Conservation (phyloP, 2,329 filamentous ascomycete species). For the Neodidymelliopsis sp. region DNA sequence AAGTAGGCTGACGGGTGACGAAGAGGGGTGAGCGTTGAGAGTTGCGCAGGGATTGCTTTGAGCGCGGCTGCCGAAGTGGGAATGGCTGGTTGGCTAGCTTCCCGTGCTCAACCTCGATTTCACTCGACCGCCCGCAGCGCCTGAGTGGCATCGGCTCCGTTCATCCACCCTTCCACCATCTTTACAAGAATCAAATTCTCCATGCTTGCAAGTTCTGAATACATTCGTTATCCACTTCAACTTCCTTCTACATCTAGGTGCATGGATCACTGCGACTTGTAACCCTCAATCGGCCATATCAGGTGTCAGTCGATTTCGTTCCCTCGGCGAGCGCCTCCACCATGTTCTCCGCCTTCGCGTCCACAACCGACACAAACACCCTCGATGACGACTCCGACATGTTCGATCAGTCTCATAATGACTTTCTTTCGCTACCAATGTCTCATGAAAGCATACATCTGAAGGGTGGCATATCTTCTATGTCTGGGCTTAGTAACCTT, state of each 20-base stretch:
- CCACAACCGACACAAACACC: conserved; percentile 42
- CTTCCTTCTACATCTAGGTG: conserved; percentile 22
- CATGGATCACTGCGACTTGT: conserved; percentile 33
- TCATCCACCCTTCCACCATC: conserved; percentile 34
- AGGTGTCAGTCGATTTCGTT: conserved; percentile 38
- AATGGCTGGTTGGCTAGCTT: conserved; percentile 31
- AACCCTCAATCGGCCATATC: conserved; percentile 33
- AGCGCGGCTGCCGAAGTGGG: conserved; percentile 28
- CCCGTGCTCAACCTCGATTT: conserved; percentile 39
- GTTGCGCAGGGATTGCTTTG: conserved; percentile 25
- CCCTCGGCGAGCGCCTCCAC: conserved; percentile 27
- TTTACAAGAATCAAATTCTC: conserved; percentile 40
- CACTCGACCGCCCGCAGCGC: conserved; percentile 20
- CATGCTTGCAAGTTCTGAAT: conserved; percentile 29
- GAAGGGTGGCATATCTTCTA: conserved; percentile 41
- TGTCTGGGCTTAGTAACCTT: conserved; percentile 46
- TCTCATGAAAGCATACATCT: conserved; percentile 43
- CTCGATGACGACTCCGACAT: conserved; percentile 47
- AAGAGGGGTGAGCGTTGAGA: conserved; percentile 9
- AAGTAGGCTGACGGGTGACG: conserved; percentile 15
- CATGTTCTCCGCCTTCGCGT: conserved; percentile 48
- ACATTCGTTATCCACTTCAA: conserved; percentile 22
- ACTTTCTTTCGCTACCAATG: conserved; percentile 42
- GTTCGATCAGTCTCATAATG: conserved; percentile 43
- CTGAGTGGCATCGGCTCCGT: conserved; percentile 25